Conservation (phyloP, 495 filamentous ascomycete genomes). For the Podospora bellae-mahoneyi region DNA sequence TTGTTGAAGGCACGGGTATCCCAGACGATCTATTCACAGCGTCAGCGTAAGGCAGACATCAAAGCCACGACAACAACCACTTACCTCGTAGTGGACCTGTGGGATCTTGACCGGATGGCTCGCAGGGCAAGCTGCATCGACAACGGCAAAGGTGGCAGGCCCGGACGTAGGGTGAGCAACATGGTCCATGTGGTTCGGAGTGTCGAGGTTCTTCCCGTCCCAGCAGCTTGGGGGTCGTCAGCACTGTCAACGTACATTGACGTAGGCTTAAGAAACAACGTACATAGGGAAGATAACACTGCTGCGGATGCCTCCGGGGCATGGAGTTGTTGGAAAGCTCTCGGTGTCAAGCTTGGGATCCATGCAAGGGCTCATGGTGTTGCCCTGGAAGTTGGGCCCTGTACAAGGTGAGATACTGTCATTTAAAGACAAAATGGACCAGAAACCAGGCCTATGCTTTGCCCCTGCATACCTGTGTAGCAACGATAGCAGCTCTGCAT, state of each 20-base stretch:
- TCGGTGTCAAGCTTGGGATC: constrained; percentile 41
- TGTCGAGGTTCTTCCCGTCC: constrained; percentile 52
- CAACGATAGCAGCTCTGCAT: constrained; percentile 46
- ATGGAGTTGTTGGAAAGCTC: constrained; percentile 36
- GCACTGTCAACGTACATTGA: no score
- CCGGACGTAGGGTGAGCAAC: constrained; percentile 43
- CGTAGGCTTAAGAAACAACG: constrained; percentile 9
- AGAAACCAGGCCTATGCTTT: no score
- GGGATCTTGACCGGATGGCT: constrained; percentile 50
- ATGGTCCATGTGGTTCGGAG: constrained; percentile 48
- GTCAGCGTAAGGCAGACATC: background rate
- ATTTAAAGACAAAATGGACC: no score
- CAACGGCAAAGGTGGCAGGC: constrained; percentile 45
- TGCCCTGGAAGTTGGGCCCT: constrained; percentile 46
- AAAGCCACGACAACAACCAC: background rate
- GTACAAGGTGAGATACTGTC: no score
- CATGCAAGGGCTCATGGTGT: constrained; percentile 38
- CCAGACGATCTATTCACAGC: constrained; percentile 40
- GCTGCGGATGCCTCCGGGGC: constrained; percentile 47
- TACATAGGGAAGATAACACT: constrained; percentile 51
- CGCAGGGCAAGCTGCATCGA: constrained; percentile 43
- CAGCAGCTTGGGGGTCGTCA: constrained; percentile 39
- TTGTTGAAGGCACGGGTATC: constrained; percentile 48
- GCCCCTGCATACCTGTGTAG: constrained; percentile 27
- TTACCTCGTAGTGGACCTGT: constrained; percentile 48